Conservation (phyloP, 352 stramenopile species). For the Thraustochytrium striatum region DNA sequence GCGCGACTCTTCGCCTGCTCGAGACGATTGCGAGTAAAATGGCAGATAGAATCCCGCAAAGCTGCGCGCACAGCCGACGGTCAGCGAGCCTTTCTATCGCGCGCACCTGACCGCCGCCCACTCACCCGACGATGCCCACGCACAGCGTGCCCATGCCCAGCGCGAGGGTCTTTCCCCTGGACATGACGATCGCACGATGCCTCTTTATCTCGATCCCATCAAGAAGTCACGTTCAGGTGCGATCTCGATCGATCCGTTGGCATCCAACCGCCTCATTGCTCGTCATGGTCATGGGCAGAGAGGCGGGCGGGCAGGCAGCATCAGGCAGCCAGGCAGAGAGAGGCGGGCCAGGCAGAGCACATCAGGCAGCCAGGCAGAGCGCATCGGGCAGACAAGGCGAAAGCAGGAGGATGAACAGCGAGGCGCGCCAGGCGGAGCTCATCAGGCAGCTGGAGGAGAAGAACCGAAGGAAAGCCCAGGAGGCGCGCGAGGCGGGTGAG, state of each 20-base stretch:
- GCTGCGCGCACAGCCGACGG: neutral
- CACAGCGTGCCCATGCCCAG: neutral
- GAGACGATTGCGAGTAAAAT: neutral
- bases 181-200: no score
- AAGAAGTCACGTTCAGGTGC: no score
- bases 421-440: conserved; percentile 14
- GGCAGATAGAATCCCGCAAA: neutral
- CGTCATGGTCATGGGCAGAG: no score
- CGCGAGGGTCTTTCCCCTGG: neutral
- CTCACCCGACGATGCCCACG: neutral
- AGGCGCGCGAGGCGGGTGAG: neutral
- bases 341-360: no score
- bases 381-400: no score
- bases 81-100: neutral
- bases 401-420: no score
- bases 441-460: conserved; percentile 21
- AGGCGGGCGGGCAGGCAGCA: no score
- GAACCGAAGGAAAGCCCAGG: neutral
- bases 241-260: no score
- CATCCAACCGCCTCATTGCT: no score
- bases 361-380: no score
- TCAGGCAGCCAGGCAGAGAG: no score
- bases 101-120: neutral
- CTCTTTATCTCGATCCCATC: no score
- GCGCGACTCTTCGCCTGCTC: neutral